Evolutionary conservation across 2,329 filamentous ascomycete species (phyloP), one percentile per base, ranked within the genome.

Genomic region (Alternaria burnsii): DNA sequence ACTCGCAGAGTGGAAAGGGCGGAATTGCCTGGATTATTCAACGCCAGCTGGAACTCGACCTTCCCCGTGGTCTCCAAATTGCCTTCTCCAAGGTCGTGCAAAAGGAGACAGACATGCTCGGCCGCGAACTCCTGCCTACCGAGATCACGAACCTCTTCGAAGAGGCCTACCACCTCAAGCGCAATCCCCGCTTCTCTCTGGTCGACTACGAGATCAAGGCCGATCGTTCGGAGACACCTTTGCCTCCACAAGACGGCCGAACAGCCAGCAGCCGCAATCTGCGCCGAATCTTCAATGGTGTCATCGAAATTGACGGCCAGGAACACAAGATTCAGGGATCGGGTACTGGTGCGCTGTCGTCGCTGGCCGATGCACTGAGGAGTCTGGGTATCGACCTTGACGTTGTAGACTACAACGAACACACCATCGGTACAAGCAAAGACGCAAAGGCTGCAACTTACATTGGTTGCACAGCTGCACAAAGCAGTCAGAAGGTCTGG

Each of bases 21-120:
- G 95, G 95, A 71, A 90, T 92, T 61, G 94, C 94, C 52, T 98
- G 92, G 92, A 91, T 98, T 76, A 94, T 98, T 76, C 89, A 94
- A 76, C 90, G 91, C 70, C 90, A 93, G 73, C 88, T 98, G 63
- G 88, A 95, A 74, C 90, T 98, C 72, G 95, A 98, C 78, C 87
- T 98, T 52, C 95, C 95, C 16, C 92, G 95, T 64, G 93, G 93
- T 54, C 86, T 98, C 52, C 94, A 98, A 80, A 86, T 97, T 66
- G 93, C 92, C 50, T 98, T 98, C 80, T 92, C 91, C 78, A 91
- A 88, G 76, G 86, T 96, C 66, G 93, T 98, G 5, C 94, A 99
- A 80, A 86, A 84, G 62, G 87, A 88, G 63, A 91, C 94, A 26
- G 94, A 99, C 71, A 81, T 85, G 71, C 86, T 93, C 62, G 92